phyloP scores from a whole-genome alignment of 305 asterid species.

The Solanum hybrid region DNA sequence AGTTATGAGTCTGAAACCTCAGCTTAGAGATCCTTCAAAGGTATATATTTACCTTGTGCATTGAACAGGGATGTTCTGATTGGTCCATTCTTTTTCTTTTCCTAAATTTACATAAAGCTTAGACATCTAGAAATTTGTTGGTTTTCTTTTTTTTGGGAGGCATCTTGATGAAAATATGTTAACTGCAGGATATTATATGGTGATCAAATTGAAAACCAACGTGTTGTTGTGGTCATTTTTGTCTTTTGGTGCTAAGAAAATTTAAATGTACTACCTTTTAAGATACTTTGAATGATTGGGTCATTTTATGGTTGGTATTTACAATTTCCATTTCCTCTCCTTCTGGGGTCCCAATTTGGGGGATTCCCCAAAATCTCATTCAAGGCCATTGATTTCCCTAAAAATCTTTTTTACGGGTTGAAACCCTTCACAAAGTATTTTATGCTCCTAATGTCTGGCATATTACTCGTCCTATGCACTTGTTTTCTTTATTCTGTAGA shows the following conservation, averaged over 20 bases:
- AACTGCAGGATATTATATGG: neutral
- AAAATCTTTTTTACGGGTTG: neutral
- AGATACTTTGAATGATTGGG: neutral
- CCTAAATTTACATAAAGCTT: neutral
- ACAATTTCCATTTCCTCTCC: neutral
- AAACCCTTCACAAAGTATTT: neutral
- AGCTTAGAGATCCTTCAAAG: constrained; percentile 89
- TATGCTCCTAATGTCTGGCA: neutral
- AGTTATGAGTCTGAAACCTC: constrained; percentile 78
- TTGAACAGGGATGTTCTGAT: neutral
- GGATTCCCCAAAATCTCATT: neutral
- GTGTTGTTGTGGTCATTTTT: neutral
- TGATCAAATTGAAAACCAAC: neutral
- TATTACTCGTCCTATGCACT: neutral
- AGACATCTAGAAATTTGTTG: neutral
- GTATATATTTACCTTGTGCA: constrained; percentile 33
- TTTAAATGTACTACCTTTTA: neutral
- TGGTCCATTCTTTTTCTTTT: neutral
- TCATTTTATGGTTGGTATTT: neutral
- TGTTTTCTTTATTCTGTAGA: neutral
- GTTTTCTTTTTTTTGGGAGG: neutral
- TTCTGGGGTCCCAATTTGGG: neutral
- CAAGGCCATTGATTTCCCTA: neutral
- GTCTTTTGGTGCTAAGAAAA: neutral
- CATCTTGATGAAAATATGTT: neutral